A percentile compares a stretch with the other conserved stretches of the same genome.
These are phyloP conservation scores for Lagenidium sp. DNA, from an alignment of 352 stramenopile genomes.

Conservation along the genomic window DNA sequence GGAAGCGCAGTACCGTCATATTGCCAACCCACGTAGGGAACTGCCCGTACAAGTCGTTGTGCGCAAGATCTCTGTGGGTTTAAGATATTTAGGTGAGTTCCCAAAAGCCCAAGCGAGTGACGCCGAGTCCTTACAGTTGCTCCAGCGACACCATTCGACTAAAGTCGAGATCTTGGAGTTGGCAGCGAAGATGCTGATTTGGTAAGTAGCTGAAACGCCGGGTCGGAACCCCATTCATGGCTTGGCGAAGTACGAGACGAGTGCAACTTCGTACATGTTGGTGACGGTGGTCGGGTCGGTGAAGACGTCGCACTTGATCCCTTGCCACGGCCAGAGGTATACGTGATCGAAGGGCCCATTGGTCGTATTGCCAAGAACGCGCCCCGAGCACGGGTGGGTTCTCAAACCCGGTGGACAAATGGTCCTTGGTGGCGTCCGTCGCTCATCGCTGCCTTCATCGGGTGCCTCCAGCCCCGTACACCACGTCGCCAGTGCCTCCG, in stretches of 20 bases:
- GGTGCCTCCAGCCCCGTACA: constrained; percentile 23
- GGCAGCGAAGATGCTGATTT: constrained; percentile 33
- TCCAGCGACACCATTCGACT: constrained; percentile 63
- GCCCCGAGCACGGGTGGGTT: constrained; percentile 59
- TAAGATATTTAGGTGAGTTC: too few species aligned
- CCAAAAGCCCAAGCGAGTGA: too few species aligned
- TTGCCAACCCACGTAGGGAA: constrained; percentile 55
- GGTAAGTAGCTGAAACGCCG: constrained; percentile 34
- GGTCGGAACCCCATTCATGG: background rate
- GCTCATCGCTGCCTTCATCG: constrained; percentile 3
- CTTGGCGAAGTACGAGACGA: background rate
- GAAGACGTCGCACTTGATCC: constrained; percentile 53
- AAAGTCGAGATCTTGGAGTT: constrained; percentile 40
- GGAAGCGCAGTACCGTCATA: constrained; percentile 51
- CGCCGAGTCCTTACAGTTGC: constrained; percentile 62
- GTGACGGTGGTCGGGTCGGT: constrained; percentile 63
- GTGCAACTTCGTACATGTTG: constrained; percentile 33
- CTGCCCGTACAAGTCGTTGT: constrained; percentile 35
- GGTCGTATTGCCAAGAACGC: constrained; percentile 34
- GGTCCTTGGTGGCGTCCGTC: too few species aligned
- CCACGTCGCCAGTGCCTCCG: constrained; percentile 44
- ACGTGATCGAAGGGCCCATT: constrained; percentile 12
- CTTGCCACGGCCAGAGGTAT: constrained; percentile 64
- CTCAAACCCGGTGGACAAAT: constrained; percentile 34
- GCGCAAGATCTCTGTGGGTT: constrained; percentile 45